Percentiles rank a stretch among this genome's conserved stretches.
Conservation (phyloP, 108 stramenopile species). For the Skeletonema grethae region DNA sequence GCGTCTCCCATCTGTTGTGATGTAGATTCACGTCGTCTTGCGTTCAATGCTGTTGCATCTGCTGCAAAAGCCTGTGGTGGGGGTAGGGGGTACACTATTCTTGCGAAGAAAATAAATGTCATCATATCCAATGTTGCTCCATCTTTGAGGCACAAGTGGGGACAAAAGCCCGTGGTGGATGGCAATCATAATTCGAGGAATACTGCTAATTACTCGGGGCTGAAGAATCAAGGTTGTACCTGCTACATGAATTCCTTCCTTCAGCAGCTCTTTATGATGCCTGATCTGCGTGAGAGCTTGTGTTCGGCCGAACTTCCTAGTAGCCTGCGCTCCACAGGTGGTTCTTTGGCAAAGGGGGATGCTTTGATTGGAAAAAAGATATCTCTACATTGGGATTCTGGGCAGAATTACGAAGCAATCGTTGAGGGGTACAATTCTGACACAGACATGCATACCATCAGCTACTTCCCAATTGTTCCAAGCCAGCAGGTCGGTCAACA, state of each 20-base stretch:
- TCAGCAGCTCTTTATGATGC: constrained; percentile 97
- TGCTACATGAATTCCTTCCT: constrained; percentile 99
- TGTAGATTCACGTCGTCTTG: constrained; percentile 76
- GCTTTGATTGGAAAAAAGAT: constrained; percentile 84
- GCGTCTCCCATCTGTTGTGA: constrained; percentile 79
- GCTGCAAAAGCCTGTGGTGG: constrained; percentile 66
- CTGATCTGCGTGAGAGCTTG: constrained; percentile 78
- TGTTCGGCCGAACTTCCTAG: constrained; percentile 79
- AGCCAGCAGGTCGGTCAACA: constrained; percentile 44
- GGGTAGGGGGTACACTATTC: constrained; percentile 65
- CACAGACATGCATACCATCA: constrained; percentile 85
- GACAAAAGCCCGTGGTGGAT: constrained; percentile 48
- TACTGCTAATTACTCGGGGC: constrained; percentile 82
- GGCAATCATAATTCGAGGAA: constrained; percentile 46
- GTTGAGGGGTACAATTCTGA: constrained; percentile 69
- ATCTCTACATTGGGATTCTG: constrained; percentile 87
- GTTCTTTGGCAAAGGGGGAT: constrained; percentile 57
- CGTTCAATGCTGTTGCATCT: constrained; percentile 75
- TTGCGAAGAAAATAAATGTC: constrained; percentile 58
- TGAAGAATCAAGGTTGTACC: constrained; percentile 97
- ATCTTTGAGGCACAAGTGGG: constrained; percentile 78
- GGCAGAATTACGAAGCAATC: constrained; percentile 78
- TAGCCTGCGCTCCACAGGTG: constrained; percentile 64
- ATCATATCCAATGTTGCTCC: constrained; percentile 73
- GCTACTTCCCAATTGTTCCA: constrained; percentile 64